Evolutionary conservation across 1,139 yeast species (phyloP).

Genomic region (Debaryomycetaceae sp.): DNA sequence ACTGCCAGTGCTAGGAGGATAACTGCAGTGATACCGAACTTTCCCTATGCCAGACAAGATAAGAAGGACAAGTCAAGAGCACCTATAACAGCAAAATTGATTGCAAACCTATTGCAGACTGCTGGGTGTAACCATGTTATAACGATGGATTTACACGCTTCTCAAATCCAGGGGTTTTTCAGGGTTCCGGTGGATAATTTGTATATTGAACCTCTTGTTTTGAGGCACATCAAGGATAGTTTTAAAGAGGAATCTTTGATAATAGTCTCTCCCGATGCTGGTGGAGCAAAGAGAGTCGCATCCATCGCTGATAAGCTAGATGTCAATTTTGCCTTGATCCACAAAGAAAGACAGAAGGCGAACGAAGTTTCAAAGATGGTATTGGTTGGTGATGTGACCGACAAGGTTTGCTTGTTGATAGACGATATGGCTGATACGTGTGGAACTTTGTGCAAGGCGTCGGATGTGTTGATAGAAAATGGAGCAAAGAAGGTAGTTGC

Average conservation of each 20-base stretch:
- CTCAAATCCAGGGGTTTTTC: conserved; percentile 96
- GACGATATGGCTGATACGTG: conserved; percentile 99
- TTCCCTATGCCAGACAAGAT: conserved; percentile 97
- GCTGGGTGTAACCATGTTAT: conserved; percentile 98
- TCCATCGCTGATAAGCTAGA: conserved; percentile 90
- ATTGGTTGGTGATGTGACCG: conserved; percentile 89
- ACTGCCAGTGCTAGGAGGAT: conserved; percentile 94
- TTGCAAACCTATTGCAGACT: conserved; percentile 92
- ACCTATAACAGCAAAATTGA: conserved; percentile 93
- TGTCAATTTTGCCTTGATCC: conserved; percentile 91
- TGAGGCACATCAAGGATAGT: conserved; percentile 78
- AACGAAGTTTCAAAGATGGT: conserved; percentile 95
- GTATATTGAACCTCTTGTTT: conserved; percentile 93
- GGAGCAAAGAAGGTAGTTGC: conserved; percentile 87
- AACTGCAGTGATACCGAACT: conserved; percentile 92
- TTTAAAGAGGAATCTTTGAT: conserved; percentile 66
- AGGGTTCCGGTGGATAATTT: conserved; percentile 94
- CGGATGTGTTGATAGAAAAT: conserved; percentile 78
- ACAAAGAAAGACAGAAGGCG: conserved; percentile 93
- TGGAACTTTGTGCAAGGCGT: conserved; percentile 95
- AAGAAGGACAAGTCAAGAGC: conserved; percentile 95
- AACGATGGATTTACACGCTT: conserved; percentile 96
- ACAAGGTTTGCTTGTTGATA: conserved; percentile 82
- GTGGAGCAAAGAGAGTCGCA: conserved; percentile 98
- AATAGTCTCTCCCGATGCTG: conserved; percentile 96